Evolutionary conservation across 441 rosid genomes (phyloP).

Genomic region (Lagerstroemia fauriei): DNA sequence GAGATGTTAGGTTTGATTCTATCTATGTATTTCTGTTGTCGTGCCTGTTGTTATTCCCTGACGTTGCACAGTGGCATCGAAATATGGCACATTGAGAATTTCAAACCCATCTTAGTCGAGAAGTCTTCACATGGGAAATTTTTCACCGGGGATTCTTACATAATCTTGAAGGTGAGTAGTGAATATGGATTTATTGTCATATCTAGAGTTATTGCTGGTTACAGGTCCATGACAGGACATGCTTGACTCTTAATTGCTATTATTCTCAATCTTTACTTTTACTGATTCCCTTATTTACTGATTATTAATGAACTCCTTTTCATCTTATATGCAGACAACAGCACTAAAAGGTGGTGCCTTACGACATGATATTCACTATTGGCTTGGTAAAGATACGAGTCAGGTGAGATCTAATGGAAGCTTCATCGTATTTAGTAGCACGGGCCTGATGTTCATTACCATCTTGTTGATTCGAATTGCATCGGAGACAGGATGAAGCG

Average conservation of each 20-base stretch:
- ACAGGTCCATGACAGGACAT: not conserved
- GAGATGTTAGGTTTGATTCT: not conserved
- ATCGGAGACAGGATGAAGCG: constrained; percentile 71
- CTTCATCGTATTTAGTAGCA: not conserved
- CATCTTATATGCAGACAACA: constrained; percentile 56
- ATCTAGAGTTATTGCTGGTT: not conserved
- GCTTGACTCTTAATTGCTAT: not conserved
- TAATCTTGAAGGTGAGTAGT: constrained; percentile 16
- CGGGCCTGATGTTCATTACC: constrained; percentile 11
- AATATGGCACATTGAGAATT: constrained; percentile 30
- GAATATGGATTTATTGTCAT: not conserved
- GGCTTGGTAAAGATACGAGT: constrained; percentile 94
- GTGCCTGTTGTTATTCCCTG: not conserved
- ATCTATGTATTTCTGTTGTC: not conserved
- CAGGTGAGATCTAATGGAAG: constrained; percentile 47
- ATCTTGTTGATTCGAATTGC: constrained; percentile 26
- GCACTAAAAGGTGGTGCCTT: constrained; percentile 79
- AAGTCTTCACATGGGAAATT: constrained; percentile 25
- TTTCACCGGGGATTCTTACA: constrained; percentile 28
- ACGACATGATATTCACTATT: constrained; percentile 87
- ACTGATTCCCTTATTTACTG: not conserved
- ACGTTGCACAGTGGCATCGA: constrained; percentile 20
- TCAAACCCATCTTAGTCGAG: constrained; percentile 19
- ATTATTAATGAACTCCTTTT: not conserved
- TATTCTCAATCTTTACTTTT: not conserved